These are phyloP conservation scores for Globisporangium parvum DNA, from an alignment of 352 stramenopile genomes.

Conservation along the genomic window DNA sequence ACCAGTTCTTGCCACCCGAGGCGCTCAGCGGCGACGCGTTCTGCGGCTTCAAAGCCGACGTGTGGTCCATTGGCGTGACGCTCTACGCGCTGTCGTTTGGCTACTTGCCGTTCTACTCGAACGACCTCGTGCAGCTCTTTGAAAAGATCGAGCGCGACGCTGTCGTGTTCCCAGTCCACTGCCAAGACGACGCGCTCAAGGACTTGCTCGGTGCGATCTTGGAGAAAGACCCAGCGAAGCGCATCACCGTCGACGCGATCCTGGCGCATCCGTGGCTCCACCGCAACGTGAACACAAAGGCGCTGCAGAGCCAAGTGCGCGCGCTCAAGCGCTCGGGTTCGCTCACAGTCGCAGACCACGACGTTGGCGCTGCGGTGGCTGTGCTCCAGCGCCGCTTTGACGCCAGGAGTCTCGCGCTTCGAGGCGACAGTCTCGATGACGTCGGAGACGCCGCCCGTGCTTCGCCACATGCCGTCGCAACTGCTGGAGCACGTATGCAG, in stretches of 20 bases:
- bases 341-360: conserved; percentile 35
- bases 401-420: conserved; percentile 21
- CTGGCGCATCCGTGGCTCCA: conserved; percentile 68
- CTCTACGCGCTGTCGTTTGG: conserved; percentile 88
- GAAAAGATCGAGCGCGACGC: conserved; percentile 81
- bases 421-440: background rate
- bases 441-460: background rate
- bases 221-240: conserved; percentile 66
- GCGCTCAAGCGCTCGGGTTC: conserved; percentile 29
- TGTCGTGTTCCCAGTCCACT: conserved; percentile 39
- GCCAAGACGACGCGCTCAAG: conserved; percentile 44
- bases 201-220: conserved; percentile 69
- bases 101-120: conserved; percentile 85
- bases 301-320: conserved; percentile 32
- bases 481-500: background rate
- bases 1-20: conserved; percentile 69
- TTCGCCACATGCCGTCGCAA: too few relatives aligned
- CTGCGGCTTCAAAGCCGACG: conserved; percentile 81
- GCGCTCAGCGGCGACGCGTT: conserved; percentile 61
- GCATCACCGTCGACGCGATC: conserved; percentile 61
- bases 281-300: conserved; percentile 49
- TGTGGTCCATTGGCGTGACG: conserved; percentile 90
- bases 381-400: conserved; percentile 47
- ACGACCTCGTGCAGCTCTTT: conserved; percentile 82
- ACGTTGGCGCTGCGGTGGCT: conserved; percentile 46